Percentiles rank a stretch among this genome's conserved stretches.
Conservation (phyloP, 176 grass and related monocot species). For the Oryza meyeriana region DNA sequence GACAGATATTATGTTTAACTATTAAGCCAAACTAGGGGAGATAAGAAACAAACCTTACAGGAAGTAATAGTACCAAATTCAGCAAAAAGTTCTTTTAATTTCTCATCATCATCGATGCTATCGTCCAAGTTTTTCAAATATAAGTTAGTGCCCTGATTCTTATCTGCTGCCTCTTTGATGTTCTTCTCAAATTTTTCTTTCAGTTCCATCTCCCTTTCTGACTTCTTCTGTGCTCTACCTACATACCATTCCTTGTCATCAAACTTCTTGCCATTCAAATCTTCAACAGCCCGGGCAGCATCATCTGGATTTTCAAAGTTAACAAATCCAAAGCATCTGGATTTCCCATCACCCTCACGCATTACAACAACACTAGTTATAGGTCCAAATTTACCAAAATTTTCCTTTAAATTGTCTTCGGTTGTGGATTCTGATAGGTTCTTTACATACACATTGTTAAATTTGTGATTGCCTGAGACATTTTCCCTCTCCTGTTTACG, state of each 20-base stretch:
- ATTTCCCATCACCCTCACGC: constrained; percentile 60
- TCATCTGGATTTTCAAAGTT: constrained; percentile 66
- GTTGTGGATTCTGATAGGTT: constrained; percentile 56
- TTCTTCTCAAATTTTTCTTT: constrained; percentile 66
- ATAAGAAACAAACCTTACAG: constrained; percentile 57
- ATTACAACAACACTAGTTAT: constrained; percentile 69
- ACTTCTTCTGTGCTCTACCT: constrained; percentile 73
- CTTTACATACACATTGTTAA: constrained; percentile 72
- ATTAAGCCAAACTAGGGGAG: neutral
- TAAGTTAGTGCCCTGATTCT: constrained; percentile 56
- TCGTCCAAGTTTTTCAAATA: constrained; percentile 72
- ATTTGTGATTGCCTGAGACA: constrained; percentile 41
- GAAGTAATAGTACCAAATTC: constrained; percentile 60
- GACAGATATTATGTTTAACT: neutral
- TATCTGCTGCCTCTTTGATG: constrained; percentile 56
- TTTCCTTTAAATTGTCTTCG: constrained; percentile 46
- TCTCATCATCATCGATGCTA: constrained; percentile 54
- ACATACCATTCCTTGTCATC: constrained; percentile 72
- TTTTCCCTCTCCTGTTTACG: constrained; percentile 70
- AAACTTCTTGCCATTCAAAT: constrained; percentile 63
- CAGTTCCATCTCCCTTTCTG: constrained; percentile 57
- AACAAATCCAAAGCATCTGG: constrained; percentile 66
- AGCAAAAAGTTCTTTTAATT: constrained; percentile 55
- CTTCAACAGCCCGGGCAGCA: constrained; percentile 54
- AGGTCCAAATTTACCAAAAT: constrained; percentile 51